phyloP scores from a whole-genome alignment of 805 yeast genomes.

The Metschnikowia dekortorum region DNA sequence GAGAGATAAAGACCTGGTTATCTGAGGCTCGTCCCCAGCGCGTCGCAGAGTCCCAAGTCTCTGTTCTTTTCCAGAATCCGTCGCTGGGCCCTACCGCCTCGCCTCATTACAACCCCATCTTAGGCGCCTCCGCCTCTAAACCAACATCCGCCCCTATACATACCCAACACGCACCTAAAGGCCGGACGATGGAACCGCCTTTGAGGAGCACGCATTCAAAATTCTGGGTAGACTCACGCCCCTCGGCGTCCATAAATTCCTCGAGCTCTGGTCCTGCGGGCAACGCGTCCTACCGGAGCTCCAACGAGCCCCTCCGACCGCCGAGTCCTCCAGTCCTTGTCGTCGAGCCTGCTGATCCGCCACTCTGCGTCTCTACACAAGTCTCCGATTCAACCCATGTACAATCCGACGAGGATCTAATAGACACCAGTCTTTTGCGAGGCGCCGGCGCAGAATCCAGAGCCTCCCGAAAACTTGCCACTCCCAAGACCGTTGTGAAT shows the following conservation, averaged over 20 bases:
- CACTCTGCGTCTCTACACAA: background rate
- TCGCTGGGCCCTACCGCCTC: background rate
- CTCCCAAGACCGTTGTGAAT: background rate
- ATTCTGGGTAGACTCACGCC: background rate
- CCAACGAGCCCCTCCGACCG: background rate
- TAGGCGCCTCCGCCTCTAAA: background rate
- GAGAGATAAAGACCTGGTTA: conserved; percentile 16
- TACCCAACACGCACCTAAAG: background rate
- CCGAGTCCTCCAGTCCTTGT: background rate
- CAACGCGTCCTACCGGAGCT: background rate
- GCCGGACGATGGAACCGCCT: background rate
- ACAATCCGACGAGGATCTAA: conserved; percentile 8
- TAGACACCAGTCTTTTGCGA: conserved; percentile 8
- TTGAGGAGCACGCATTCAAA: background rate
- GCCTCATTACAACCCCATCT: background rate
- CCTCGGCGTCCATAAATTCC: background rate
- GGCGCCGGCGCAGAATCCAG: background rate
- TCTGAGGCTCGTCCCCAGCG: conserved; percentile 11
- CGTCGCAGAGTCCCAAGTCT: conserved; percentile 11
- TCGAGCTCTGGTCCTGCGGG: background rate
- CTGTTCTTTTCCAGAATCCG: background rate
- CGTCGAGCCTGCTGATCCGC: background rate
- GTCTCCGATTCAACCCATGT: conserved; percentile 1
- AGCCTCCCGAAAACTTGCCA: background rate
- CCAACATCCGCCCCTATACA: background rate